Percentiles rank a stretch among this genome's conserved stretches.
Conservation (phyloP, 2,329 filamentous ascomycete species). For the Chaetomiaceae sp. region DNA sequence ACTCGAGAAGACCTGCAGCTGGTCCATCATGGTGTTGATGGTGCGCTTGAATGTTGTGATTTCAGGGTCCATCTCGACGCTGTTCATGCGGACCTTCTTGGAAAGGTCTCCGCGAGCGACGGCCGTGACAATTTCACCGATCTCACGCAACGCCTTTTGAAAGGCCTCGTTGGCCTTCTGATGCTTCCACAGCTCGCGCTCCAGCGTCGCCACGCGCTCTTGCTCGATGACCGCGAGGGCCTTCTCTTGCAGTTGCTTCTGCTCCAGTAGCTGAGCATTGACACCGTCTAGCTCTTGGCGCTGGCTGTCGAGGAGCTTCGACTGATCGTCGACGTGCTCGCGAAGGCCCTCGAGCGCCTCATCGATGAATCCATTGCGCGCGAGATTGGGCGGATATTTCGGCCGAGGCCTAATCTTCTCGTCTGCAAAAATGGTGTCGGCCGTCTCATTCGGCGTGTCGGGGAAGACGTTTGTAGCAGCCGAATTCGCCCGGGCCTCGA, state of each 20-base stretch:
- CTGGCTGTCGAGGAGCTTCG: constrained; percentile 84
- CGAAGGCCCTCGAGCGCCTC: constrained; percentile 66
- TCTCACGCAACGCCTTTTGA: constrained; percentile 93
- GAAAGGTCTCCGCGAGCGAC: constrained; percentile 93
- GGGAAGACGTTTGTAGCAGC: constrained; percentile 57
- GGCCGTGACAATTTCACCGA: constrained; percentile 94
- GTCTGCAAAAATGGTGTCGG: constrained; percentile 60
- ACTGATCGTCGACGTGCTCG: constrained; percentile 90
- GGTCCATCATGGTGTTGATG: constrained; percentile 99
- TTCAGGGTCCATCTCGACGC: constrained; percentile 95
- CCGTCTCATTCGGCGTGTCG: constrained; percentile 75
- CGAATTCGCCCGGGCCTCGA: constrained; percentile 72
- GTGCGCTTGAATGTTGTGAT: constrained; percentile 97
- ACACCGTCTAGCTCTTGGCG: constrained; percentile 81
- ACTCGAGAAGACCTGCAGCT: constrained; percentile 91
- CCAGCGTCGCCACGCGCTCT: constrained; percentile 81
- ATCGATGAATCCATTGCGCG: constrained; percentile 25
- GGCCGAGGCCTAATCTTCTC: constrained; percentile 41
- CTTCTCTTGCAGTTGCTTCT: constrained; percentile 78
- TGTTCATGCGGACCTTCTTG: constrained; percentile 94
- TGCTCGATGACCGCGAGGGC: constrained; percentile 79
- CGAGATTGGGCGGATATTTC: constrained; percentile 25
- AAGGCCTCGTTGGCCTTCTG: constrained; percentile 98
- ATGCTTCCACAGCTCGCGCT: constrained; percentile 92
- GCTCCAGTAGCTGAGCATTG: constrained; percentile 77